Percentiles rank a stretch among this genome's conserved stretches.
phyloP scores from a whole-genome alignment of 2,329 filamentous ascomycete genomes.

The Talaromyces funiculosus region DNA sequence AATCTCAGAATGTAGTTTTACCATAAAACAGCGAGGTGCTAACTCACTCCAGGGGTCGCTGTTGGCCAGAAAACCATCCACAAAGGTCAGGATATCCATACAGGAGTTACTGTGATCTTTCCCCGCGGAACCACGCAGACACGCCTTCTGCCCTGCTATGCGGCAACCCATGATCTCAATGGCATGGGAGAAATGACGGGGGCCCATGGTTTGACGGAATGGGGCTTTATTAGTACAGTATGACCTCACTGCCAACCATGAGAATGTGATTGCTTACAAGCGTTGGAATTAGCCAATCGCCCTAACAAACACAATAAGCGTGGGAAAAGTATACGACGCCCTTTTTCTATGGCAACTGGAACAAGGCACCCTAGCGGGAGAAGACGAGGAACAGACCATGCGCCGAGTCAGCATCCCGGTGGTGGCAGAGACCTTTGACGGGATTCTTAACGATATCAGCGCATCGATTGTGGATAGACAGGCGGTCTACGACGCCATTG shows the following conservation, averaged over 20 bases:
- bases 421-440: conserved; percentile 1
- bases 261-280: not conserved
- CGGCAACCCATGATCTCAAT: conserved; percentile 5
- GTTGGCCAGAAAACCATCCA: conserved; percentile 7
- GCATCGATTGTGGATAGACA: conserved; percentile 1
- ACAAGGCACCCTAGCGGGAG: not conserved
- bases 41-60: not conserved
- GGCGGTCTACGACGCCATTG: conserved; percentile 2
- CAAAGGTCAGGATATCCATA: conserved; percentile 4
- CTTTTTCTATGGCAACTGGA: conserved; percentile 4
- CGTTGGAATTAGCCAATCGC: not conserved
- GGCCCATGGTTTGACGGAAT: not conserved
- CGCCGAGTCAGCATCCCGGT: conserved; percentile 6
- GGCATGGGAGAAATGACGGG: conserved; percentile 10
- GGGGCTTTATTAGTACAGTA: conserved; percentile 1
- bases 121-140: not conserved
- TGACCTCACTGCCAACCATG: not conserved
- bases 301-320: not conserved
- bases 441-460: conserved; percentile 1
- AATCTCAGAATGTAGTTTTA: no score
- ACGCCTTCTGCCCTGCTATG: conserved; percentile 3
- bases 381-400: not conserved
- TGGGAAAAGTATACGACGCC: conserved; percentile 9
- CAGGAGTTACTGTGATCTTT: conserved; percentile 4
- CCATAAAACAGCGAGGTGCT: not conserved